Evolutionary conservation across 2,329 filamentous ascomycete genomes (phyloP).

Genomic region (Sporothrix brunneoviolacea): DNA sequence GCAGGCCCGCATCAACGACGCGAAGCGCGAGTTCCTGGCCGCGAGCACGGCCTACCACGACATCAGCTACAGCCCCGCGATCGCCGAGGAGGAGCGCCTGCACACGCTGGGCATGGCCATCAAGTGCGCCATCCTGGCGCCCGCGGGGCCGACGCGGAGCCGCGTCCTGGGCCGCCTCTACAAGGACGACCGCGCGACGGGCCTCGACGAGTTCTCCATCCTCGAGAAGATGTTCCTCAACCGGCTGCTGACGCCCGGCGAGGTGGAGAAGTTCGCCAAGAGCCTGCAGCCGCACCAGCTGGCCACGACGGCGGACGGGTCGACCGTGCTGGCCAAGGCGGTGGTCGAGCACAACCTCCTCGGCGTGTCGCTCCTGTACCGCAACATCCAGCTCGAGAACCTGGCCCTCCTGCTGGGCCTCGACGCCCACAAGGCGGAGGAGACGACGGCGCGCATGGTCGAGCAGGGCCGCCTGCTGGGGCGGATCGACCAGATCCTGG

Average conservation of each 20-base stretch:
- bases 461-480: constrained; percentile 85
- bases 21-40: constrained; percentile 80
- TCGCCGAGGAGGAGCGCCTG: constrained; percentile 82
- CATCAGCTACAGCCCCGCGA: constrained; percentile 67
- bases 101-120: constrained; percentile 81
- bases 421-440: constrained; percentile 74
- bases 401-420: constrained; percentile 73
- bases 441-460: constrained; percentile 90
- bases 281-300: constrained; percentile 82
- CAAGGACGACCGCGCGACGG: constrained; percentile 79
- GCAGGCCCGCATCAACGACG: constrained; percentile 88
- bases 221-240: constrained; percentile 98
- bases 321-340: constrained; percentile 85
- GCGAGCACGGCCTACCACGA: constrained; percentile 84
- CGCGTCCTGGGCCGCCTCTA: constrained; percentile 76
- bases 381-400: constrained; percentile 68
- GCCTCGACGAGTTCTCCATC: constrained; percentile 70
- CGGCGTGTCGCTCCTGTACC: constrained; percentile 71
- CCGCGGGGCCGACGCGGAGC: constrained; percentile 78
- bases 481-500: constrained; percentile 88
- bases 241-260: constrained; percentile 69
- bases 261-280: constrained; percentile 79
- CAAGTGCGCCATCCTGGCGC: constrained; percentile 85
- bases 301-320: constrained; percentile 81
- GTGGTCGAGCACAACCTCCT: constrained; percentile 95